These are phyloP conservation scores for Whalleya microplaca DNA, from an alignment of 2,329 filamentous ascomycete genomes.

Conservation along the genomic window DNA sequence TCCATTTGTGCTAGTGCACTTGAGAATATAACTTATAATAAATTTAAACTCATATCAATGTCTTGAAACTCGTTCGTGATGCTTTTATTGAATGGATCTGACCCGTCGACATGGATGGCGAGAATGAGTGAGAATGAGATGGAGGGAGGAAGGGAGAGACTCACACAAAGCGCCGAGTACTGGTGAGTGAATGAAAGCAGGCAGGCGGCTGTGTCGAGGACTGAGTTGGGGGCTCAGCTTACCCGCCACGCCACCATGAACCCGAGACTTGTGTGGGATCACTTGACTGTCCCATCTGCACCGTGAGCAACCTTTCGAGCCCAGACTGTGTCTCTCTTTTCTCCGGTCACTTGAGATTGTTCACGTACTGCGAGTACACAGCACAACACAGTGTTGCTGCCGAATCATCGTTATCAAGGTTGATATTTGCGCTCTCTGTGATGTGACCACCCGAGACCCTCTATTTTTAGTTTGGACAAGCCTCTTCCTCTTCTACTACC, in stretches of 20 bases:
- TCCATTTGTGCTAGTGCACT: neutral
- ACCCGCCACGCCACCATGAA: slow-evolving; percentile 9
- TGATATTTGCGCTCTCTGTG: neutral
- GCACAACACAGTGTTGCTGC: neutral
- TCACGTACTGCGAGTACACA: too few relatives aligned
- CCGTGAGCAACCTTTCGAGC: neutral
- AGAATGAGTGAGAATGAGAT: too few relatives aligned
- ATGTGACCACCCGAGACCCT: too few relatives aligned
- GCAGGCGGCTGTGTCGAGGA: neutral
- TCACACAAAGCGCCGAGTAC: too few relatives aligned
- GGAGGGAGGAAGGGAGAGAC: too few relatives aligned
- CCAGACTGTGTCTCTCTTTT: slow-evolving; percentile 12
- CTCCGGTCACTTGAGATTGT: slow-evolving; percentile 18
- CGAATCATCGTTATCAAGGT: neutral
- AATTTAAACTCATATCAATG: too few relatives aligned
- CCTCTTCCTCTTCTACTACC: too few relatives aligned
- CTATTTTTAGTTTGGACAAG: too few relatives aligned
- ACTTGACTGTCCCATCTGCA: neutral
- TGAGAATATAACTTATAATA: neutral
- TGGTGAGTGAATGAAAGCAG: neutral
- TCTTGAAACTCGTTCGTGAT: too few relatives aligned
- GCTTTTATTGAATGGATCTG: too few relatives aligned
- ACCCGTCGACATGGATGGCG: too few relatives aligned
- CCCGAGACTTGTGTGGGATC: neutral
- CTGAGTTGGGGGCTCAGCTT: slow-evolving; percentile 20